Conservation (phyloP, 2,329 filamentous ascomycete species). For the Fusarium sp. region DNA sequence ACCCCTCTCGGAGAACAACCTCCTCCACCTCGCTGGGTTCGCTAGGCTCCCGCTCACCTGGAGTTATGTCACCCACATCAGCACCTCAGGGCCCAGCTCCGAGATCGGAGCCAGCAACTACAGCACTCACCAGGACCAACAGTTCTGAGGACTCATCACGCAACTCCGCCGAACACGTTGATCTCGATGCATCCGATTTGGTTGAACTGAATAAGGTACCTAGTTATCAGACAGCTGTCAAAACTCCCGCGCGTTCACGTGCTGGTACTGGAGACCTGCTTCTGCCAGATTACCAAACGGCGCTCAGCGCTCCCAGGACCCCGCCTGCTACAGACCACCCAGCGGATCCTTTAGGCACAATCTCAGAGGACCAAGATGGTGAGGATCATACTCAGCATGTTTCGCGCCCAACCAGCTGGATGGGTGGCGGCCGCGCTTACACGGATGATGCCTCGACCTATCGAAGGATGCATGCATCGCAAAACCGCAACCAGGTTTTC, state of each 20-base stretch:
- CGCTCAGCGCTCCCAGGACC: constrained; percentile 64
- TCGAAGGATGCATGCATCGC: constrained; percentile 33
- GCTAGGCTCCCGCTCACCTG: constrained; percentile 57
- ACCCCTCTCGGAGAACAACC: constrained; percentile 58
- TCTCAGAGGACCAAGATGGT: constrained; percentile 47
- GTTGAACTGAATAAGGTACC: constrained; percentile 78
- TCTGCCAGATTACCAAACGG: constrained; percentile 76
- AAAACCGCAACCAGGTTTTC: constrained; percentile 36
- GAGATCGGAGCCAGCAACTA: constrained; percentile 57
- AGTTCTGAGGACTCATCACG: constrained; percentile 64
- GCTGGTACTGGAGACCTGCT: constrained; percentile 59
- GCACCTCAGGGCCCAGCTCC: constrained; percentile 50
- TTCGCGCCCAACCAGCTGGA: constrained; percentile 41
- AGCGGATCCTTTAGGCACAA: constrained; percentile 46
- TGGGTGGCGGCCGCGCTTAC: constrained; percentile 37
- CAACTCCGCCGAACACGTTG: constrained; percentile 67
- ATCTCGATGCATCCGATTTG: constrained; percentile 69
- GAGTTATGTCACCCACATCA: constrained; percentile 57
- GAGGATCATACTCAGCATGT: constrained; percentile 42
- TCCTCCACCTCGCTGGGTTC: constrained; percentile 59
- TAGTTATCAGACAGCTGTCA: constrained; percentile 80
- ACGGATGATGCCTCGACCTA: constrained; percentile 41
- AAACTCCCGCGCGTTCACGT: constrained; percentile 68
- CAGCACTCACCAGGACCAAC: constrained; percentile 63
- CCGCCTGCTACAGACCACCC: constrained; percentile 53